A percentile compares a stretch with the other conserved stretches of the same genome.
Evolutionary conservation across 345 rosid species (phyloP).

Genomic region (Populus davidiana): DNA sequence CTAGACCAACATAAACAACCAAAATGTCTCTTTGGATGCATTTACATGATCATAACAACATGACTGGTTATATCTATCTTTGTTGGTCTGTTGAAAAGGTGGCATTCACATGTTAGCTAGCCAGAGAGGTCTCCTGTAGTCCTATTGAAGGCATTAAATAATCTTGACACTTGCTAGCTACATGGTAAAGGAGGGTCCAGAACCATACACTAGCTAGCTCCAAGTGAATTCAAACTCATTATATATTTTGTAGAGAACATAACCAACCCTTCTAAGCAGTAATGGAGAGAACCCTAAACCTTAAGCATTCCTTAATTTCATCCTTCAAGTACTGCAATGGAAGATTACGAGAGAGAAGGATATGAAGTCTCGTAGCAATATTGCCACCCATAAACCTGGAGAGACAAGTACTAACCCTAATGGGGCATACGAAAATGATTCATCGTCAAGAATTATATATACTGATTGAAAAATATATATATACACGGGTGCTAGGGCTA

Average conservation of each 20-base stretch:
- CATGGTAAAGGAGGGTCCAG: too few relatives aligned
- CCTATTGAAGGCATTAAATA: background rate
- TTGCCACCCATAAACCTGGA: background rate
- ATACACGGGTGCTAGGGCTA: background rate
- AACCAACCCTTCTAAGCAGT: too few relatives aligned
- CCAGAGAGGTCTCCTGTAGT: background rate
- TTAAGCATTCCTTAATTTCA: too few relatives aligned
- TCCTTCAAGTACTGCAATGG: too few relatives aligned
- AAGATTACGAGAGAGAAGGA: too few relatives aligned
- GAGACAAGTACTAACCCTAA: background rate
- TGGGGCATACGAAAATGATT: background rate
- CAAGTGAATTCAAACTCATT: too few relatives aligned
- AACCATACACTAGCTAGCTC: too few relatives aligned
- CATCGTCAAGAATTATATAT: background rate
- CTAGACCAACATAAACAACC: background rate
- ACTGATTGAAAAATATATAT: background rate
- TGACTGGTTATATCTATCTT: too few relatives aligned
- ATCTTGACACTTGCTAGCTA: background rate
- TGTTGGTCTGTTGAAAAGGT: background rate
- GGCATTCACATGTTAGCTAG: background rate
- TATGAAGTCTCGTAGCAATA: background rate
- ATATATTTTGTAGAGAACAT: too few relatives aligned
- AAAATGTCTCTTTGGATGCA: background rate
- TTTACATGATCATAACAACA: background rate
- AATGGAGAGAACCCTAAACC: background rate